Evolutionary conservation across 2,329 filamentous ascomycete species (phyloP).

Genomic region (Fusarium torulosum): DNA sequence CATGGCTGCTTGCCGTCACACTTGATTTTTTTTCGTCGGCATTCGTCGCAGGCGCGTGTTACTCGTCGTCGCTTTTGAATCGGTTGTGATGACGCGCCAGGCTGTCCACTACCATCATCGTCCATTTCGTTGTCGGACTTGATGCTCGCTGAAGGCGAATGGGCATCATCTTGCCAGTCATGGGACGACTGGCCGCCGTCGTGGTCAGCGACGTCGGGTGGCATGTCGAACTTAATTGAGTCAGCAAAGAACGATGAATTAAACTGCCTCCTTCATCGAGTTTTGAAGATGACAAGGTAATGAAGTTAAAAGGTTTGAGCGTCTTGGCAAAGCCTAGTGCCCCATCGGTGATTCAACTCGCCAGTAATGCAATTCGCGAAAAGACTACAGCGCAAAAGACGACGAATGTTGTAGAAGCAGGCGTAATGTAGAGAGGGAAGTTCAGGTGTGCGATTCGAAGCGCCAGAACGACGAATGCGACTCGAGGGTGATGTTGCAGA

Average conservation of each 20-base stretch:
- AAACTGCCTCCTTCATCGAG: slow-evolving; percentile 6
- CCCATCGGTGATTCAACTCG: slow-evolving; percentile 22
- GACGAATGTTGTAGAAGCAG: not conserved
- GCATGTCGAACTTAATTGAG: slow-evolving; percentile 49
- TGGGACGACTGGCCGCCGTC: slow-evolving; percentile 55
- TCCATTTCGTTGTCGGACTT: slow-evolving; percentile 60
- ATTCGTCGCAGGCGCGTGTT: slow-evolving; percentile 85
- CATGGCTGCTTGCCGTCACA: slow-evolving; percentile 89
- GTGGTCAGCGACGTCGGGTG: slow-evolving; percentile 59
- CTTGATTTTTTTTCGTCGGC: slow-evolving; percentile 87
- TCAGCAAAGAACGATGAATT: slow-evolving; percentile 34
- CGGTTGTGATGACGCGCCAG: slow-evolving; percentile 63
- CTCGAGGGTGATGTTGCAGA: slow-evolving; percentile 5
- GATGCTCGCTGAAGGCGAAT: slow-evolving; percentile 58
- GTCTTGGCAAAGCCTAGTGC: slow-evolving; percentile 18
- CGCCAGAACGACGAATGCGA: slow-evolving; percentile 15
- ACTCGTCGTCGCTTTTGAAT: slow-evolving; percentile 83
- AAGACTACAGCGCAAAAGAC: not conserved
- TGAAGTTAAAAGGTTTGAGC: slow-evolving; percentile 23
- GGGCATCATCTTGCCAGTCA: slow-evolving; percentile 55
- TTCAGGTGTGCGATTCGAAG: slow-evolving; percentile 18
- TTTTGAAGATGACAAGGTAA: slow-evolving; percentile 17
- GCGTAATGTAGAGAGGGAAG: slow-evolving; percentile 9
- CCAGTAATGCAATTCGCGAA: slow-evolving; percentile 3
- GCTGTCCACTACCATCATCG: slow-evolving; percentile 51